Percentiles rank a stretch among this genome's conserved stretches.
These are phyloP conservation scores for Xylona heveae DNA, from an alignment of 495 filamentous ascomycete species.

Conservation along the genomic window DNA sequence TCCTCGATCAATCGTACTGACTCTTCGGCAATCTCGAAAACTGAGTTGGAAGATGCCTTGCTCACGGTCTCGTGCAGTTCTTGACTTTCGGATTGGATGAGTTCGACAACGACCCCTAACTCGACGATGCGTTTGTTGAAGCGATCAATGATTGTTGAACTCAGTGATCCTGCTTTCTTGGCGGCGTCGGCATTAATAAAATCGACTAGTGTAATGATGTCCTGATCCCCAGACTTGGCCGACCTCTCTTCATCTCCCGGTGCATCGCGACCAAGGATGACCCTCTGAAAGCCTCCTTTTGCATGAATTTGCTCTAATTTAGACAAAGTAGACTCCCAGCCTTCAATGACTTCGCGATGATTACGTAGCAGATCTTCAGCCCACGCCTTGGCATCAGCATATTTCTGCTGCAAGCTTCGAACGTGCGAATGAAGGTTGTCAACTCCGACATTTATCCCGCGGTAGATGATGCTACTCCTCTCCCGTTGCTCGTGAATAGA, in stretches of 20 bases:
- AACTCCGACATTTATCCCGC: slow-evolving; percentile 54
- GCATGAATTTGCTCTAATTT: slow-evolving; percentile 39
- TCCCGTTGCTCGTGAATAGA: slow-evolving; percentile 28
- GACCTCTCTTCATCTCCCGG: slow-evolving; percentile 5
- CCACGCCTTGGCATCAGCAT: slow-evolving; percentile 51
- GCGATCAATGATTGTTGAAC: slow-evolving; percentile 21
- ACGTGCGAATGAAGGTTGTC: slow-evolving; percentile 65
- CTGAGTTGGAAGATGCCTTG: slow-evolving; percentile 11
- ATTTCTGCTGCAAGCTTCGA: slow-evolving; percentile 49
- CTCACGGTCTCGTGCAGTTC: slow-evolving; percentile 21
- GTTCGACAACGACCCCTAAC: slow-evolving; percentile 27
- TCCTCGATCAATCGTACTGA: slow-evolving; percentile 48
- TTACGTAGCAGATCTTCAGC: slow-evolving; percentile 47
- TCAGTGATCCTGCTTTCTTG: slow-evolving; percentile 34
- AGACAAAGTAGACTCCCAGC: slow-evolving; percentile 46
- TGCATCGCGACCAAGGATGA: slow-evolving; percentile 11
- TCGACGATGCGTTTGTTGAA: slow-evolving; percentile 31
- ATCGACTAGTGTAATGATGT: slow-evolving; percentile 35
- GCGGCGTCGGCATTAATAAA: slow-evolving; percentile 48
- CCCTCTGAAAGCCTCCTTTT: slow-evolving; percentile 32
- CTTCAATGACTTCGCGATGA: slow-evolving; percentile 37
- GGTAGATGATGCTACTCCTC: slow-evolving; percentile 50
- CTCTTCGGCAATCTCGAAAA: slow-evolving; percentile 18
- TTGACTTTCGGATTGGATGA: slow-evolving; percentile 30
- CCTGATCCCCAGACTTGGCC: slow-evolving; percentile 14